Conservation (phyloP, 305 asterid species). For the Fraxinus albicans region DNA sequence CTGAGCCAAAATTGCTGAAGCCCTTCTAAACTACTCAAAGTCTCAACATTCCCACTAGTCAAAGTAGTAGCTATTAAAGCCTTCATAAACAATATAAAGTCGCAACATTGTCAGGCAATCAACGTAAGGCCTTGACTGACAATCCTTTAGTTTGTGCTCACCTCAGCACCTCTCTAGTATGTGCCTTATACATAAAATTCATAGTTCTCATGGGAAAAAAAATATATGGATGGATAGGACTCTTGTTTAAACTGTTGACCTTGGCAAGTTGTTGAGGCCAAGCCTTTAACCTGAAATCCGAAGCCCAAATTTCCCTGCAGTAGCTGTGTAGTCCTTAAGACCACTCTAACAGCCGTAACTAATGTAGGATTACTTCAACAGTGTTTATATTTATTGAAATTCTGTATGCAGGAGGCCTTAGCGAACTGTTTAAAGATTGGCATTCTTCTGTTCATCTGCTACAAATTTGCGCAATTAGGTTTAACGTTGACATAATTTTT, state of each 20-base stretch:
- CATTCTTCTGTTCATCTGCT: not conserved
- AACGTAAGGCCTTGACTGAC: not conserved
- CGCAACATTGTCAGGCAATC: not conserved
- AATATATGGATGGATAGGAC: not conserved
- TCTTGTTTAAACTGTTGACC: not conserved
- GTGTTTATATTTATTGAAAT: not conserved
- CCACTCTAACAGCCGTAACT: not conserved
- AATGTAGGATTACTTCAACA: constrained; percentile 1
- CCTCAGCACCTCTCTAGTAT: not conserved
- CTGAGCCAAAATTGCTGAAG: not conserved
- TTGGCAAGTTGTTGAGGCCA: not conserved
- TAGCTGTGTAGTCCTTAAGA: not conserved
- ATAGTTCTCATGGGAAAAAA: not conserved
- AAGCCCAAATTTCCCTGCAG: not conserved
- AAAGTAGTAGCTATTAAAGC: not conserved
- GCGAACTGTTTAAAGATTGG: not conserved
- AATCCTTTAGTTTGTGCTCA: not conserved
- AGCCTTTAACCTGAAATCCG: not conserved
- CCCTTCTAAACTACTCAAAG: not conserved
- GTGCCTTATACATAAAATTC: not conserved
- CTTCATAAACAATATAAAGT: constrained; percentile 4
- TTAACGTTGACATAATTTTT: constrained; percentile 12
- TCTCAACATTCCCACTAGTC: not conserved
- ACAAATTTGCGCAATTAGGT: constrained; percentile 4
- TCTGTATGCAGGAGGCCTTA: not conserved